Percentiles rank a stretch among this genome's conserved stretches.
These are phyloP conservation scores for Tephrocybe sp. DNA, from an alignment of 768 basidiomycete genomes.

Conservation along the genomic window DNA sequence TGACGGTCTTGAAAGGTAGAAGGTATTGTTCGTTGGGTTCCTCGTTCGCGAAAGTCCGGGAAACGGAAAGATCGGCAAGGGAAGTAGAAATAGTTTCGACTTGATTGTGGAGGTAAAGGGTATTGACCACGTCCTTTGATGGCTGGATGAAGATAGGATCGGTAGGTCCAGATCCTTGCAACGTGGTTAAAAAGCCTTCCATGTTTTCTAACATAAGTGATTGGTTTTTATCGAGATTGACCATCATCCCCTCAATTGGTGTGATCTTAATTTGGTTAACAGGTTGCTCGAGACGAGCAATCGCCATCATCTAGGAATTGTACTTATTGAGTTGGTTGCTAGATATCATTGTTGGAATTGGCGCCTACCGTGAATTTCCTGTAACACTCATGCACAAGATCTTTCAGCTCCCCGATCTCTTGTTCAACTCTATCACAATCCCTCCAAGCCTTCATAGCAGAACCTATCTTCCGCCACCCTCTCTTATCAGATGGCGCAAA, in stretches of 20 bases:
- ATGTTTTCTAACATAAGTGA: conserved; percentile 5
- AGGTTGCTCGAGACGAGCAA: conserved; percentile 14
- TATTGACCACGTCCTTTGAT: conserved; percentile 5
- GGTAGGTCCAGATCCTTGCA: neutral
- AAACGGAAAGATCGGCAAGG: conserved; percentile 6
- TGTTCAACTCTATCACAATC: conserved; percentile 7
- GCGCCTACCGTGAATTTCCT: conserved; percentile 14
- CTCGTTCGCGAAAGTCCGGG: conserved; percentile 5
- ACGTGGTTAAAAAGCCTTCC: conserved; percentile 10
- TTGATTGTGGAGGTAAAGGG: conserved; percentile 15
- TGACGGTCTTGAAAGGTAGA: conserved; percentile 8
- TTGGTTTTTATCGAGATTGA: conserved; percentile 11
- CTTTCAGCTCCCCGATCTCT: conserved; percentile 9
- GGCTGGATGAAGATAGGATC: conserved; percentile 1
- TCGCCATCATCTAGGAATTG: conserved; percentile 8
- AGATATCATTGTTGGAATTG: neutral
- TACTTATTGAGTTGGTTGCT: neutral
- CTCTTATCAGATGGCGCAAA: neutral
- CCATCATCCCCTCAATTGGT: neutral
- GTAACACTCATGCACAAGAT: conserved; percentile 13
- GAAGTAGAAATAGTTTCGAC: conserved; percentile 13
- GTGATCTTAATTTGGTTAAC: conserved; percentile 7
- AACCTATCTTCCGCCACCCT: conserved; percentile 8
- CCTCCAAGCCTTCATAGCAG: conserved; percentile 8
- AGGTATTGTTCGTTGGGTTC: conserved; percentile 9